Evolutionary conservation across 2,329 filamentous ascomycete genomes (phyloP), one percentile per base, ranked within the genome.

Genomic region (Pestalotiopsis sp.): DNA sequence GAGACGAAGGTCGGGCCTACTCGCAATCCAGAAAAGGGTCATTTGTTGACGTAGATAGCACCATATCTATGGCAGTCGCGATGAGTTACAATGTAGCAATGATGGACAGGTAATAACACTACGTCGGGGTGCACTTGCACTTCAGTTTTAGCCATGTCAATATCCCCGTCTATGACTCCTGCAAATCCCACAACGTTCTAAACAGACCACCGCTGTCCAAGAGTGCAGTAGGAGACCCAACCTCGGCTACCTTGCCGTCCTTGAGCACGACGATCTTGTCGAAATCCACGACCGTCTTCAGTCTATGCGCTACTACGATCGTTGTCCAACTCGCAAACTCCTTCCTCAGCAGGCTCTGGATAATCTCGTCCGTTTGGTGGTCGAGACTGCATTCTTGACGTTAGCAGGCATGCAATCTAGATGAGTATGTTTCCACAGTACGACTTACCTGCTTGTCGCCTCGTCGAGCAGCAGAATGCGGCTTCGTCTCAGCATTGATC

Each of bases 71-170:
- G 31, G 31, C 31, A 36, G 31, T 36, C 31, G 7, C 31, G 31
- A 36, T 36, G 7, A 36, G 7, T 6, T 36, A 36, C 31, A 36
- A 9, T 36, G 7, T 9, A 36, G 31, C 31, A 2, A 36, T 36
- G 31, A 36, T 36, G 31, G 31, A 36, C 31, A 9, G 31, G 31
- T 36, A 36, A 9, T 36, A 36, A 36, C 31, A 36, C n/a, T 52
- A 52, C 9, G 17, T 7, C 9, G 3, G 20, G 45, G 4, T n/a
- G 17, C 45, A 52, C 45, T 20, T 52, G 31, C 31, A 52, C 41
- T 52, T n/a, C 20, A n/a, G 3, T n/a, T 85, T 58, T 83, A 80
- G 4, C 84, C 83, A 66, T 85, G 82, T 41, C 84, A 84, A 75
- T 27, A 12, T 20, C 20, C 12, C 25, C 56, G 14, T 45, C 31